Percentiles rank a stretch among this genome's conserved stretches.
Evolutionary conservation across 1,284 basidiomycete genomes (phyloP).

Genomic region (Trametes hirsuta): DNA sequence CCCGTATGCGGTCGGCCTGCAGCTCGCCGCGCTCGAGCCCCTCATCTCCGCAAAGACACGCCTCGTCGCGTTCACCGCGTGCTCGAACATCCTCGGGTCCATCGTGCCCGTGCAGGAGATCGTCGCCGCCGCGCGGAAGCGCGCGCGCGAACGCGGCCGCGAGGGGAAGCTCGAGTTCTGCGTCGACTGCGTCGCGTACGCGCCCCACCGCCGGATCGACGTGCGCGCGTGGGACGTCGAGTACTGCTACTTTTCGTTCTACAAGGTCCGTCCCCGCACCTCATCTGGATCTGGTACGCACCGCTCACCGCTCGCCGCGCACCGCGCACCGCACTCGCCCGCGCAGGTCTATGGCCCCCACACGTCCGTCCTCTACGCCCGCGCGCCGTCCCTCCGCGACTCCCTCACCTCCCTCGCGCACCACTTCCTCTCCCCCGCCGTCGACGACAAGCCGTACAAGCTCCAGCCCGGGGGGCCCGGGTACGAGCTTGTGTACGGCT

Average conservation of each 20-base stretch:
- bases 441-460: slow-evolving; percentile 56
- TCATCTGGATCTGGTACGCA: not conserved
- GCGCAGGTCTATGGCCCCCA: slow-evolving; percentile 76
- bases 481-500: slow-evolving; percentile 69
- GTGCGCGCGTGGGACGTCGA: slow-evolving; percentile 79
- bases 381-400: slow-evolving; percentile 44
- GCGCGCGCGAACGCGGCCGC: slow-evolving; percentile 52
- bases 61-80: slow-evolving; percentile 74
- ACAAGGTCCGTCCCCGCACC: slow-evolving; percentile 58
- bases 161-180: slow-evolving; percentile 64
- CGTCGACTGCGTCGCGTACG: slow-evolving; percentile 81
- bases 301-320: not conserved
- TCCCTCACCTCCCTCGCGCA: slow-evolving; percentile 66
- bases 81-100: slow-evolving; percentile 77
- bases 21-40: slow-evolving; percentile 60
- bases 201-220: slow-evolving; percentile 72
- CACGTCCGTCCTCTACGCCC: slow-evolving; percentile 67
- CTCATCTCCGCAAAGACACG: slow-evolving; percentile 69
- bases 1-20: slow-evolving; percentile 65
- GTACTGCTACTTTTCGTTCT: slow-evolving; percentile 72
- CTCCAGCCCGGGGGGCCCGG: slow-evolving; percentile 74
- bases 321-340: too few species aligned
- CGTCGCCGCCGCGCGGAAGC: slow-evolving; percentile 51
- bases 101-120: slow-evolving; percentile 64
- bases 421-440: slow-evolving; percentile 60